A percentile compares a stretch with the other conserved stretches of the same genome.
phyloP scores from a whole-genome alignment of 2,329 filamentous ascomycete genomes.

The Ophiocordyceps robertsii region DNA sequence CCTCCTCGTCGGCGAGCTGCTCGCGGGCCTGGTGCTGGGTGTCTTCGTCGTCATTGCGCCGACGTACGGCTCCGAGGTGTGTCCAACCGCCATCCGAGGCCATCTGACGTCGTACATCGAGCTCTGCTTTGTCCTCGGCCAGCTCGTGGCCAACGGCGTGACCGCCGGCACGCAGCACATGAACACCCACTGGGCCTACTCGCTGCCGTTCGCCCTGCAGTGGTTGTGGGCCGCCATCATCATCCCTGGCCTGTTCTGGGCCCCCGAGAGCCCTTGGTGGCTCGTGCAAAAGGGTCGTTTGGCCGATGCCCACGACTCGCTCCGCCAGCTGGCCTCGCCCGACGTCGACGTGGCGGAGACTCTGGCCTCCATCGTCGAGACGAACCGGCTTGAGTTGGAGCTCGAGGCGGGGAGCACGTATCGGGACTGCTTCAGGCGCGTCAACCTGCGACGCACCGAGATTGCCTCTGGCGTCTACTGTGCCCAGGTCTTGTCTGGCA shows the following conservation, averaged over 20 bases:
- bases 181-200: conserved; percentile 44
- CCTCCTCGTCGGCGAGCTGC: conserved; percentile 28
- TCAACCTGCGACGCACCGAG: conserved; percentile 30
- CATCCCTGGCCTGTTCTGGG: conserved; percentile 12
- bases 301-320: conserved; percentile 12
- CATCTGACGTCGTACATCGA: conserved; percentile 28
- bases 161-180: conserved; percentile 3
- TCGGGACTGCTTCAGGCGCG: conserved; percentile 32
- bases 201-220: conserved; percentile 26
- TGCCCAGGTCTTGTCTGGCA: conserved; percentile 24
- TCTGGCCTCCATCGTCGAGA: conserved; percentile 56
- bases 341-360: conserved; percentile 27
- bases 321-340: conserved; percentile 22
- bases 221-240: conserved; percentile 21
- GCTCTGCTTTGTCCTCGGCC: conserved; percentile 27
- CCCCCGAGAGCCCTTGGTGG: conserved; percentile 22
- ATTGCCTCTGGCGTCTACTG: conserved; percentile 29
- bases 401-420: conserved; percentile 24
- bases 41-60: conserved; percentile 28
- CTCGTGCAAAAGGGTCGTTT: conserved; percentile 13
- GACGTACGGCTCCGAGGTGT: conserved; percentile 30
- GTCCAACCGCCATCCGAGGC: conserved; percentile 24
- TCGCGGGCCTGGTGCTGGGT: conserved; percentile 29
- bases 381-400: conserved; percentile 27
- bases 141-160: conserved; percentile 16